phyloP scores from a whole-genome alignment of 306 rosid species.

The Fagus sylvatica region DNA sequence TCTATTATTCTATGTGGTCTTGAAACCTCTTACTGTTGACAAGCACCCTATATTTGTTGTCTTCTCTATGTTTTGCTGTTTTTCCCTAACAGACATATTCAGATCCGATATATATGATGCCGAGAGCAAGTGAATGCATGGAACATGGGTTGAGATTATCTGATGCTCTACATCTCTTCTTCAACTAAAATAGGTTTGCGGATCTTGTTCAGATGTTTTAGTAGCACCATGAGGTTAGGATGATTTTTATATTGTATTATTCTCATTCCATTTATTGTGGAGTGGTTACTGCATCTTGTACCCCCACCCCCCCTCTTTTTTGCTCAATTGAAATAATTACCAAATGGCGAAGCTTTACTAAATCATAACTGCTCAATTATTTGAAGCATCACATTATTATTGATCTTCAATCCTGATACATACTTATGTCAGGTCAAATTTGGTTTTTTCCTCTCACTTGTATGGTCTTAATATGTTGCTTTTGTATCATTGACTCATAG shows the following conservation, averaged over 20 bases:
- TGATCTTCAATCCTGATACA: background rate
- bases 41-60: background rate
- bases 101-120: conserved; percentile 69
- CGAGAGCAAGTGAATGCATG: conserved; percentile 66
- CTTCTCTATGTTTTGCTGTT: conserved; percentile 12
- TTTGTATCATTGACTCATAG: background rate
- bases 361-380: conserved; percentile 7
- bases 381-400: background rate
- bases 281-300: conserved; percentile 17
- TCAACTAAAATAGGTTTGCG: conserved; percentile 12
- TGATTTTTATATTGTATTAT: conserved; percentile 29
- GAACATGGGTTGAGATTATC: conserved; percentile 18
- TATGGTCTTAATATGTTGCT: background rate
- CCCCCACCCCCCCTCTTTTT: background rate
- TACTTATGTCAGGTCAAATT: background rate
- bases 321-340: conserved; percentile 12
- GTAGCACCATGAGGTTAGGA: conserved; percentile 24
- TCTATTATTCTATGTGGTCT: background rate
- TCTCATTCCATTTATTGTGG: conserved; percentile 23
- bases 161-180: conserved; percentile 11
- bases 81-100: conserved; percentile 44
- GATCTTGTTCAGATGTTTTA: conserved; percentile 27
- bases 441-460: background rate
- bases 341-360: conserved; percentile 22
- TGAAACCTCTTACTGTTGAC: background rate